phyloP scores from a whole-genome alignment of 305 asterid species.

The Coffea humblotiana region DNA sequence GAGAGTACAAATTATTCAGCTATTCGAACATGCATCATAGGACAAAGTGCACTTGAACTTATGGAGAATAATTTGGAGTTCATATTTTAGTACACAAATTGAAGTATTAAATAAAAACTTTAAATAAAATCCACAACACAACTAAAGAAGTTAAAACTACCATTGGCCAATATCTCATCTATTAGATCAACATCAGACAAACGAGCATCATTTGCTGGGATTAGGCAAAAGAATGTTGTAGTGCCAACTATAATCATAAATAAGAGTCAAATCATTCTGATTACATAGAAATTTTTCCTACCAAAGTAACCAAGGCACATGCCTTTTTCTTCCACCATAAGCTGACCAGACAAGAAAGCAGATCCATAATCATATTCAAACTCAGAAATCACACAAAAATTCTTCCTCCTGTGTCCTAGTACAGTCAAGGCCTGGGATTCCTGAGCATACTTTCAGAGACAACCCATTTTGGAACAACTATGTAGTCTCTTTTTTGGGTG shows the following conservation, averaged over 20 bases:
- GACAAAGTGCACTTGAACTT: background rate
- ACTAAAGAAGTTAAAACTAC: too few species aligned
- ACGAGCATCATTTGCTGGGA: background rate
- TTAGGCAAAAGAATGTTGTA: background rate
- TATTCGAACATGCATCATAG: background rate
- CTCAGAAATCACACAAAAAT: background rate
- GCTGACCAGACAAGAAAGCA: too few species aligned
- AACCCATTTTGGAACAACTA: background rate
- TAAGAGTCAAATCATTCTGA: too few species aligned
- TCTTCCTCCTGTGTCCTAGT: background rate
- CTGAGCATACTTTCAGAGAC: background rate
- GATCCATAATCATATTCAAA: background rate
- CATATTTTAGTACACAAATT: background rate
- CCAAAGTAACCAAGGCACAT: too few species aligned
- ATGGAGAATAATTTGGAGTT: background rate
- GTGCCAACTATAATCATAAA: too few species aligned
- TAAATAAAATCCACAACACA: too few species aligned
- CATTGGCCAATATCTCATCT: background rate
- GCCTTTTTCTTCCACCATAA: too few species aligned
- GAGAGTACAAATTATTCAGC: background rate
- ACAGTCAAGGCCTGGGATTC: background rate
- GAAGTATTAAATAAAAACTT: too few species aligned
- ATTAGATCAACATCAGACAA: background rate
- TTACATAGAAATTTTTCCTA: too few species aligned
- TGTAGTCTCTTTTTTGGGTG: background rate